Base-by-base conservation (phyloP, 768 basidiomycete species). In the Hirschioporus abietinus region DNA sequence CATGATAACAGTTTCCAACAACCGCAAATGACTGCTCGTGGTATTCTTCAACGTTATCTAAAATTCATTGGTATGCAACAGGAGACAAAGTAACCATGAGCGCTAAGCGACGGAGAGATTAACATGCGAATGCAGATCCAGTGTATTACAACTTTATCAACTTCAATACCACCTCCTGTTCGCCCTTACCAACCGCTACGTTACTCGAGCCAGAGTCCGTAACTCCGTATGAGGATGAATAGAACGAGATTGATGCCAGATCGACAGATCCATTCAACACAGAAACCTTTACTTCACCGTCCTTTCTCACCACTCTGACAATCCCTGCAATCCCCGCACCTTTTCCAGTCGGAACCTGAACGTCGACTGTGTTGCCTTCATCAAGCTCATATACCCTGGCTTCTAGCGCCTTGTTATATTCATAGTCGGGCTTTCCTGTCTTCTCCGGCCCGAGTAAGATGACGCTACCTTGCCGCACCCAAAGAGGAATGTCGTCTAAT, bases 401-500 rank as follows among this genome's bases (percentile, higher is more conserved):
- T 66, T 87, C 82, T 24, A 87, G 64, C 26, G 76, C 76, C 69
- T 79, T 70, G 66, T 76, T 76, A 67, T 83, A 86, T 36, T 87
- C 83, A 71, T 90, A 90, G 73, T 90, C 89, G 5, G 89, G 88
- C 1, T 82, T 79, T 26, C 79, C 79, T 24, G 80, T 76, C 27
- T 80, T 78, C 35, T 77, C 71, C 20, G 88, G 84, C 5, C 88
- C 87, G n/a, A 90, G 79, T 64, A 82, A 76, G 23, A 91, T 74
- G 23, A 90, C 80, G 18, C 81, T 83, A 42, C 82, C 84, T 27
- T 83, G 82, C 42, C 86, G 80, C 42, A 90, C 84, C 84, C 84
- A 91, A 30, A 91, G 84, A 18, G 88, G 89, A 52, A 91, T 81
- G 66, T 84, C 81, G 70, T 88, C 83, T 52, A 89, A 74, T 26